These are phyloP conservation scores for Inga oerstediana DNA, from an alignment of 306 rosid species.

Conservation along the genomic window DNA sequence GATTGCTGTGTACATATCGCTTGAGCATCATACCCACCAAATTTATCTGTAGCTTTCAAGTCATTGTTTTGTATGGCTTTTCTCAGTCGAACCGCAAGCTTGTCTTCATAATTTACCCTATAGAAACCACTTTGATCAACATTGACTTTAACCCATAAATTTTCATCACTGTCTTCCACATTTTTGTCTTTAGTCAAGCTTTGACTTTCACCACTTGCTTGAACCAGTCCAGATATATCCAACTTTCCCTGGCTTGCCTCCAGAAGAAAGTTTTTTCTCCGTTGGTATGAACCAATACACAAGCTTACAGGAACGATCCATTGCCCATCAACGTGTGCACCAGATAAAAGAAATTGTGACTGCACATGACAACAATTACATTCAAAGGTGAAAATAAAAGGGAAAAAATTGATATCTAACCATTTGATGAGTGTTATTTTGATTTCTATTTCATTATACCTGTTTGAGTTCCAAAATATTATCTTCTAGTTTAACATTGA, in stretches of 20 bases:
- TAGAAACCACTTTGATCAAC: conserved; percentile 62
- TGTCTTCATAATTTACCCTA: conserved; percentile 62
- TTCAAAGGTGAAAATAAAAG: not conserved
- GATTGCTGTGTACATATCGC: not conserved
- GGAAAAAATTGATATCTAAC: not conserved
- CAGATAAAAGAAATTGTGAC: conserved; percentile 59
- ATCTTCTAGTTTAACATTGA: conserved; percentile 47
- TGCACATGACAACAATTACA: conserved; percentile 25
- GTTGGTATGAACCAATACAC: conserved; percentile 51
- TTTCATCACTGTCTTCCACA: conserved; percentile 29
- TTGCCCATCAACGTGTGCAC: conserved; percentile 44
- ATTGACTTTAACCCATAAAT: conserved; percentile 63
- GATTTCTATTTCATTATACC: conserved; percentile 41
- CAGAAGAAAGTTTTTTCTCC: conserved; percentile 46
- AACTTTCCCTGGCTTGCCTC: conserved; percentile 43
- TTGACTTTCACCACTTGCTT: conserved; percentile 25
- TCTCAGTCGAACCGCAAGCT: conserved; percentile 52
- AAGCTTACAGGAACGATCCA: conserved; percentile 68
- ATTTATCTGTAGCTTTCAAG: conserved; percentile 56
- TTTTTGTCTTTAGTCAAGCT: conserved; percentile 28
- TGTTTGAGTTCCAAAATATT: conserved; percentile 53
- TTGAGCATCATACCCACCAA: conserved; percentile 40
- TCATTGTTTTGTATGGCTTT: conserved; percentile 50
- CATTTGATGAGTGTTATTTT: conserved; percentile 3
- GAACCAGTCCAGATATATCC: conserved; percentile 49